These are phyloP conservation scores for Miamiensis avidus DNA, from an alignment of 169 alveolate genomes.

Conservation along the genomic window DNA sequence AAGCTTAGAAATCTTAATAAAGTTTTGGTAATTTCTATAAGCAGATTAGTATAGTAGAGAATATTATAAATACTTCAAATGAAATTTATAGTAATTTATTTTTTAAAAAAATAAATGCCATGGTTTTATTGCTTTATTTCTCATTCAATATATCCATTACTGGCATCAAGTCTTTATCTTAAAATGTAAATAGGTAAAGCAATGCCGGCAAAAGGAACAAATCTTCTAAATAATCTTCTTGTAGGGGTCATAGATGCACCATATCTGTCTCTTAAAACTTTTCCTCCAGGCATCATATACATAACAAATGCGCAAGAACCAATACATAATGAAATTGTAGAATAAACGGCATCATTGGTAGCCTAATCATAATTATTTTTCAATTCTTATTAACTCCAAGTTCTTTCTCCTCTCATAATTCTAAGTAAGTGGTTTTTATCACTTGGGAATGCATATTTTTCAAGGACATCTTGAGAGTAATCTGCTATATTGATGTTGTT, in stretches of 20 bases:
- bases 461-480: neutral
- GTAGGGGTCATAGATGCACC: neutral
- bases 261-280: neutral
- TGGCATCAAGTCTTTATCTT: neutral
- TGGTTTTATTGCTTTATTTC: too few species aligned
- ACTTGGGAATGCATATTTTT: neutral
- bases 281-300: neutral
- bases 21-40: too few species aligned
- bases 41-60: too few species aligned
- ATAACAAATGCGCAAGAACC: neutral
- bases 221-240: neutral
- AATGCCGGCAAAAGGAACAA: neutral
- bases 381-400: neutral
- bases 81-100: too few species aligned
- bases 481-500: neutral
- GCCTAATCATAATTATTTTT: neutral
- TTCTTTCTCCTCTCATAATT: neutral
- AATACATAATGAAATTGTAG: neutral
- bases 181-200: neutral
- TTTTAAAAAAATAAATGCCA: too few species aligned
- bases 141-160: neutral
- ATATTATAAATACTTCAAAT: too few species aligned
- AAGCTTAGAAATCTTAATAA: too few species aligned
- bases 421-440: neutral
- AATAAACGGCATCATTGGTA: neutral